Evolutionary conservation across 2,329 filamentous ascomycete species (phyloP).

Genomic region (Alternaria rosae): DNA sequence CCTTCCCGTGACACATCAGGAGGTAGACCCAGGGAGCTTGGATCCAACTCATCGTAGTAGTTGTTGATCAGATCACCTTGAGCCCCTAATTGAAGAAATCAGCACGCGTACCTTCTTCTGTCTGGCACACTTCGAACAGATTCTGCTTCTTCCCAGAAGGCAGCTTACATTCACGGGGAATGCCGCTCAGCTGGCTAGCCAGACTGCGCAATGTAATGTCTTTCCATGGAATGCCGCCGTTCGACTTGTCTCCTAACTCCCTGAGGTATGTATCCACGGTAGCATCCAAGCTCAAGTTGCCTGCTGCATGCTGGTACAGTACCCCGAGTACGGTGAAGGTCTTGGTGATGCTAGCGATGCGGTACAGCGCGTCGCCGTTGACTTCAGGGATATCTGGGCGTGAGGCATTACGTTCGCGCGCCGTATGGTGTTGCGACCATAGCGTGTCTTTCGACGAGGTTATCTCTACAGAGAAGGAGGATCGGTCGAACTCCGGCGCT

Average conservation of each 20-base stretch:
- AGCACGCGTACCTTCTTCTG: slow-evolving; percentile 34
- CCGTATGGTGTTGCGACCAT: slow-evolving; percentile 51
- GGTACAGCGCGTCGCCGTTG: slow-evolving; percentile 51
- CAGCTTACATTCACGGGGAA: slow-evolving; percentile 51
- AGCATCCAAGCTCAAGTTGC: slow-evolving; percentile 47
- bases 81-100: slow-evolving; percentile 34
- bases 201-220: slow-evolving; percentile 53
- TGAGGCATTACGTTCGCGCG: slow-evolving; percentile 44
- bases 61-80: slow-evolving; percentile 40
- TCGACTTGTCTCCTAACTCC: slow-evolving; percentile 38
- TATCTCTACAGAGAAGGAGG: slow-evolving; percentile 52
- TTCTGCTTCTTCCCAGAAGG: background rate
- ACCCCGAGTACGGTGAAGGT: slow-evolving; percentile 45
- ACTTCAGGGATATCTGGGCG: slow-evolving; percentile 48
- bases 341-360: slow-evolving; percentile 51
- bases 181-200: slow-evolving; percentile 54
- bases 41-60: slow-evolving; percentile 2
- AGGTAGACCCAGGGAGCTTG: slow-evolving; percentile 42
- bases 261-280: slow-evolving; percentile 43
- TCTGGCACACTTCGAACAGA: slow-evolving; percentile 15
- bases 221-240: slow-evolving; percentile 49
- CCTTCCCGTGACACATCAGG: slow-evolving; percentile 38
- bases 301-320: slow-evolving; percentile 42
- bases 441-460: slow-evolving; percentile 50
- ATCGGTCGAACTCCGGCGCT: slow-evolving; percentile 40